Evolutionary conservation across 805 yeast species (phyloP), one percentile per base, ranked within the genome.

Genomic region (Millerozyma miso): DNA sequence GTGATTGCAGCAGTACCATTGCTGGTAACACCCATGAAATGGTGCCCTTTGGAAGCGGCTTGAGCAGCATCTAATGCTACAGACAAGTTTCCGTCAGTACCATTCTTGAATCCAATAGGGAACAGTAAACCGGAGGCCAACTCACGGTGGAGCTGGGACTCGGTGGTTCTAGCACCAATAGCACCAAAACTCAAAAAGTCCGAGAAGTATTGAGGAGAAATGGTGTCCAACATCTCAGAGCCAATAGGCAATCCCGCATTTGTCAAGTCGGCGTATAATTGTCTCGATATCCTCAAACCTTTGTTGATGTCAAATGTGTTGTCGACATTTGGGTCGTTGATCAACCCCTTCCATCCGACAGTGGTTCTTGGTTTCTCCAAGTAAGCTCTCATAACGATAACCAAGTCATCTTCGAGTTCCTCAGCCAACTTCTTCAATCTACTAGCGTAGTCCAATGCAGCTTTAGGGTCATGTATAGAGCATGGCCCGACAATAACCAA

Each of bases 21-120:
- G 69, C 93, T 91, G 47, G 99, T 93, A 59, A 93, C 97, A 52
- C 96, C 93, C 85, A 91, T 79, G 75, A 91, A 91, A 69, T 90
- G 97, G 63, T 91, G 99, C 38, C 95, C 80, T 60, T 83, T 83
- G 33, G 91, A 75, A 35, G 99, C 95, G 37, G 99, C 93, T 63
- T 83, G 78, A 54, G 88, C 85, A 33, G 99, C 98, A 63, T 90
- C 99, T 39, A 93, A 73, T 10, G 99, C 96, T 48, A 91, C 97
- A 45, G 81, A 85, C 48, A 91, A 73, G 39, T 93, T 77, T 61
- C 99, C 99, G 64, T 91, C 99, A 34, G 99, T 91, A 67, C 98
- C 99, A 65, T 91, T 91, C 73, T 91, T 91, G 85, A 91, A 91
- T 39, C 99, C 99, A 44, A 91, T 82, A 45, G 99, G 99, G 91